A percentile compares a stretch with the other conserved stretches of the same genome.
phyloP scores from a whole-genome alignment of 805 yeast species.

The Cyberlindnera maclurae region DNA sequence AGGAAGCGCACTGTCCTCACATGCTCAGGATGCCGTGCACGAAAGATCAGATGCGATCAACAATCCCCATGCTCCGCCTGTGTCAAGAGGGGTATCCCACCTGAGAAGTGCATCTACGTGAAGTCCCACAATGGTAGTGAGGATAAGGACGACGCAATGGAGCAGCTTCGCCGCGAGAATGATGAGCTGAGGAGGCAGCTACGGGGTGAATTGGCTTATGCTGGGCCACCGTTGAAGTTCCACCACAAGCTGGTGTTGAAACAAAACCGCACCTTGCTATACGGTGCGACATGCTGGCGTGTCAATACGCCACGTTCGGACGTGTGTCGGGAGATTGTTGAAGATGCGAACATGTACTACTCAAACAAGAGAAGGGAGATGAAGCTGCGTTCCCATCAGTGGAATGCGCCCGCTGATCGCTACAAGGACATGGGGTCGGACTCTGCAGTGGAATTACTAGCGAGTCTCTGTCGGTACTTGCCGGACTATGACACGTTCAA shows the following conservation, averaged over 20 bases:
- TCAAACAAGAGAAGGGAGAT: constrained; percentile 15
- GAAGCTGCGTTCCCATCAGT: constrained; percentile 8
- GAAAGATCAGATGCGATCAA: constrained; percentile 23
- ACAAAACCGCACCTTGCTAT: constrained; percentile 9
- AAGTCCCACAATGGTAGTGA: constrained; percentile 5
- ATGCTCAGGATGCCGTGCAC: constrained; percentile 12
- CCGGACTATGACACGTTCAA: constrained; percentile 15
- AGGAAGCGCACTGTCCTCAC: constrained; percentile 9
- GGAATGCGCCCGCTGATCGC: constrained; percentile 2
- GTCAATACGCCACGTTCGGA: constrained; percentile 5
- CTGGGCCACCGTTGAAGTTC: no score
- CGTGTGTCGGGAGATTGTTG: constrained; percentile 4
- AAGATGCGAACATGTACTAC: constrained; percentile 9
- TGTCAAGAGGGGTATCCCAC: constrained; percentile 17
- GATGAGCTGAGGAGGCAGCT: constrained; percentile 10
- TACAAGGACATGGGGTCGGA: constrained; percentile 7
- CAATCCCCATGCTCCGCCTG: constrained; percentile 21
- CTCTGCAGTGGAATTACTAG: constrained; percentile 9
- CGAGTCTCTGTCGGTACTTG: constrained; percentile 10
- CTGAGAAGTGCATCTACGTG: constrained; percentile 21
- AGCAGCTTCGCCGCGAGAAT: constrained; percentile 14
- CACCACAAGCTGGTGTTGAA: not conserved
- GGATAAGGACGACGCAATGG: constrained; percentile 8
- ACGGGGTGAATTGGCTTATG: not conserved
- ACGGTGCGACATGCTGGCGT: constrained; percentile 21